These are phyloP conservation scores for Pseudodiploospora longispora DNA, from an alignment of 2,329 filamentous ascomycete species.

Conservation along the genomic window DNA sequence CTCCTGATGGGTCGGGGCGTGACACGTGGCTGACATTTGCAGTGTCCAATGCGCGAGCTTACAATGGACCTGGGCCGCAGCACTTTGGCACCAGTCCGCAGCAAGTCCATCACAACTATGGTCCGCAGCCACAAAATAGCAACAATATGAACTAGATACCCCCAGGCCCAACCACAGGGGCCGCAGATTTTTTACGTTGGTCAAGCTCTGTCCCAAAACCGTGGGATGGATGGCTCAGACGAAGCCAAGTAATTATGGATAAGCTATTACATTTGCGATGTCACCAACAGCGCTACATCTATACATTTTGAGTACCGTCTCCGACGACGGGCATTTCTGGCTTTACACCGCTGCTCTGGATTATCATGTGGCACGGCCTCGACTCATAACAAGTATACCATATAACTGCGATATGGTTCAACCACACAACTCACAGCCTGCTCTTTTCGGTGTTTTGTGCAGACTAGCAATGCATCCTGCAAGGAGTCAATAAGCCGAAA, in stretches of 20 bases:
- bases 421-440: slow-evolving; percentile 7
- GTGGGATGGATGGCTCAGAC: slow-evolving; percentile 31
- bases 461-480: too few relatives aligned
- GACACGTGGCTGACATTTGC: slow-evolving; percentile 29
- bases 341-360: slow-evolving; percentile 14
- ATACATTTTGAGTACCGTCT: slow-evolving; percentile 15
- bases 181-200: slow-evolving; percentile 27
- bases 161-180: slow-evolving; percentile 33
- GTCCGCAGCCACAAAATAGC: slow-evolving; percentile 46
- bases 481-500: too few relatives aligned
- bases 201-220: slow-evolving; percentile 24
- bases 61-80: slow-evolving; percentile 49
- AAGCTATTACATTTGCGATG: slow-evolving; percentile 9
- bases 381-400: slow-evolving; percentile 3
- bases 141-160: slow-evolving; percentile 43
- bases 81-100: slow-evolving; percentile 61
- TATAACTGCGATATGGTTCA: slow-evolving; percentile 11
- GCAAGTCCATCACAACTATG: slow-evolving; percentile 57
- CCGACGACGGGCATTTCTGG: slow-evolving; percentile 15
- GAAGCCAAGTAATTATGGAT: slow-evolving; percentile 34
- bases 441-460: too few relatives aligned
- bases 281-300: slow-evolving; percentile 14
- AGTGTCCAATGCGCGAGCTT: slow-evolving; percentile 56
- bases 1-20: slow-evolving; percentile 4
- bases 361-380: slow-evolving; percentile 6